Evolutionary conservation across 306 rosid species (phyloP), one percentile per base, ranked within the genome.

Genomic region (Alnus glutinosa): DNA sequence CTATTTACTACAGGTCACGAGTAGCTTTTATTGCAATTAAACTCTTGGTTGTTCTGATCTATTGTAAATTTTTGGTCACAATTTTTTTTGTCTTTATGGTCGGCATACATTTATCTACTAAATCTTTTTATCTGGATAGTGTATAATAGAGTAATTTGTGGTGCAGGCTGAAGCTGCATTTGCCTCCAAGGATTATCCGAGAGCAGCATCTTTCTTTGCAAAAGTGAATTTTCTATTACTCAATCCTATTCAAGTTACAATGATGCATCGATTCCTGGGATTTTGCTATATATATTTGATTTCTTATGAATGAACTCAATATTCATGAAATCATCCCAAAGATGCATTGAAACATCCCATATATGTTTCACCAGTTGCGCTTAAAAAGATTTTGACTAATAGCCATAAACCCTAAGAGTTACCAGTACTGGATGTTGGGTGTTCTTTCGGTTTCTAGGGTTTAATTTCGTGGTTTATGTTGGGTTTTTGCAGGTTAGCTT

Each of bases 111-210:
- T 16, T 66, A 30, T 71, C n/a, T 36, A 34, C 15, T 63, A 67
- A 51, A 54, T 76, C 50, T 63, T 62, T 10, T 66, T n/a, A 16
- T 59, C 52, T 71, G 59, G 13, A 47, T 75, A 6, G 32, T 80
- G 76, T 81, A 76, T 85, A 78, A 88, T 70, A 42, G 67, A 75
- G 75, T 77, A 74, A 57, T 84, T 72, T 77, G 55, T 83, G 78
- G 76, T 92, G 87, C 95, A 94, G 98, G 98, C 98, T 80, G 98
- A 95, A 89, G 92, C 89, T 74, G 97, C 98, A 14, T 89, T 91
- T 85, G 79, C 85, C 59, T 85, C 92, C 18, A 95, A 90, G 87
- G 98, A 95, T 86, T 95, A 86, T 88, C 87, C 85, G 73, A 88
- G 98, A 87, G 98, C 97, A 49, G 90, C 98, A 75, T 95, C 98